These are phyloP conservation scores for Wickerhamiella australiensis DNA, from an alignment of 805 yeast species.

Conservation along the genomic window DNA sequence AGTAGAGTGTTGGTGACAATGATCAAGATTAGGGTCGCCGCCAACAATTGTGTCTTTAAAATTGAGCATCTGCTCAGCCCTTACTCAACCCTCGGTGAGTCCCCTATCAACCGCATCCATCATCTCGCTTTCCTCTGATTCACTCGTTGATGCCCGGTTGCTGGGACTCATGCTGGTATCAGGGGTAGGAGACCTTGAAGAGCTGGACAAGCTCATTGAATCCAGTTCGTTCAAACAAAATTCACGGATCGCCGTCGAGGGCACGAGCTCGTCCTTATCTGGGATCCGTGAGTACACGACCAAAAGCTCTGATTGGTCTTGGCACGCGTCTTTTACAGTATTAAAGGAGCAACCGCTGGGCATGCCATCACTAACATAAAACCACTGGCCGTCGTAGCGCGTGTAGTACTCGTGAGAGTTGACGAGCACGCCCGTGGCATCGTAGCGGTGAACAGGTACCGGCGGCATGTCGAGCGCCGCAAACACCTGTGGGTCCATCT, in stretches of 20 bases:
- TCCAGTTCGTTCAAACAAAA: not conserved
- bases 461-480: no score
- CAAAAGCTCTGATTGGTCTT: not conserved
- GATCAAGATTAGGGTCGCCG: no score
- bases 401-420: not conserved
- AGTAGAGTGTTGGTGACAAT: no score
- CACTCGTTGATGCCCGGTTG: not conserved
- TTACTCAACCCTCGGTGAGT: not conserved
- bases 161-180: not conserved
- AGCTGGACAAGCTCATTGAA: not conserved
- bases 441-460: not conserved
- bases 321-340: constrained; percentile 6
- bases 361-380: not conserved
- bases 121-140: not conserved
- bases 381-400: constrained; percentile 7
- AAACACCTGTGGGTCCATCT: no score
- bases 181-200: not conserved
- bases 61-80: no score
- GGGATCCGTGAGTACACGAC: not conserved
- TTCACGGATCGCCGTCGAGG: not conserved
- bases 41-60: no score
- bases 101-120: not conserved
- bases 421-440: not conserved
- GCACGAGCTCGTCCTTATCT: not conserved
- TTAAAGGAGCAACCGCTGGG: constrained; percentile 2